Evolutionary conservation across 2,329 filamentous ascomycete species (phyloP), one percentile per base, ranked within the genome.

Genomic region (Epichloe brachyelytri): DNA sequence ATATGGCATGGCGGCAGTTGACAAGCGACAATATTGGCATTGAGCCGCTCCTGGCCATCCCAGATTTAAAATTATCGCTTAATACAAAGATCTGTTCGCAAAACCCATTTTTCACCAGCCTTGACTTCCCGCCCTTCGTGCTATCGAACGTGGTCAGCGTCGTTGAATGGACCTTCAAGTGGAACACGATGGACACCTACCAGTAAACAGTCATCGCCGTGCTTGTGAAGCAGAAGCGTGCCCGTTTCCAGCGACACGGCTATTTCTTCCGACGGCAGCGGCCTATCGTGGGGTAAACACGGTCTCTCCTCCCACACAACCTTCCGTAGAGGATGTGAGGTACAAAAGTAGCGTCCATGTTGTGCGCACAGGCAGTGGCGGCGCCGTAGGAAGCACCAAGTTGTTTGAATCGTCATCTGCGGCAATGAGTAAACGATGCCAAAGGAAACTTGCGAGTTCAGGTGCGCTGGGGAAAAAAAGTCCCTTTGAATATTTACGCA

Each of bases 261-360:
- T 48, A 95, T 78, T 17, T 85, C 86, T 58, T 86, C 79, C 17
- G 75, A 74, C 17, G 73, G 63, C 3, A 74, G 66, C 54, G 71
- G 71, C 43, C 75, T 70, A 58, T 81, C 77, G 55, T 86, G 81
- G 0, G 86, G 63, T 94, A 94, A 66, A 96, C 34, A 93, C 87
- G 0, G 91, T 96, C 67, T 95, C 88, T 34, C 91, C 91, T 20
- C 91, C 91, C 20, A 78, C 66, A 59, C 89, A 94, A 4, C 85
- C 86, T 6, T 86, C 86, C 1, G 77, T 69, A 2, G 80, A 73
- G 1, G 84, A 88, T 1, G 86, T 93, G 50, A 96, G 76, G 62
- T 96, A 97, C 37, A 96, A 77, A 0, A 96, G 75, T 5, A 95
- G 72, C 0, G 91, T 96, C 89, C 90, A 96, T 0, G 89, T 96